Evolutionary conservation across 306 rosid species (phyloP).

Genomic region (Medicago ruthenica): DNA sequence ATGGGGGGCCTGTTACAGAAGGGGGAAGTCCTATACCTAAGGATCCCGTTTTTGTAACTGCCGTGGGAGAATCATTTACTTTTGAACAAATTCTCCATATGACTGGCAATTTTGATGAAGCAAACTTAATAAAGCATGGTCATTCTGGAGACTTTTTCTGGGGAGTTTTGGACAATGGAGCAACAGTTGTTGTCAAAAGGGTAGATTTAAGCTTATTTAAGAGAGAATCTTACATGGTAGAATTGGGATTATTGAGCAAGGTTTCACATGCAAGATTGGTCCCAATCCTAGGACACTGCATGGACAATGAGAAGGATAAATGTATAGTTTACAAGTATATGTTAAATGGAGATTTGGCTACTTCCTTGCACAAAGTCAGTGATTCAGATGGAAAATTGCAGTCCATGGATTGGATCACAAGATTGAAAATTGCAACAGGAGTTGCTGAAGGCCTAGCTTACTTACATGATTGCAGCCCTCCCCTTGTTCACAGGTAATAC

Average conservation of each 20-base stretch:
- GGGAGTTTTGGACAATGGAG: constrained; percentile 65
- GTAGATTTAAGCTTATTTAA: constrained; percentile 58
- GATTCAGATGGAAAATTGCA: constrained; percentile 54
- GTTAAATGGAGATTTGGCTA: constrained; percentile 86
- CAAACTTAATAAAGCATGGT: constrained; percentile 78
- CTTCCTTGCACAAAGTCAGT: constrained; percentile 65
- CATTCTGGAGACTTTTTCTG: constrained; percentile 85
- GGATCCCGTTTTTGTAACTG: constrained; percentile 48
- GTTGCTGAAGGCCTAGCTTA: constrained; percentile 86
- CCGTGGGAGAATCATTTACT: constrained; percentile 67
- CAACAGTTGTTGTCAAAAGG: constrained; percentile 74
- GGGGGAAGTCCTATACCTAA: constrained; percentile 60
- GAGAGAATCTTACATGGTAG: constrained; percentile 64
- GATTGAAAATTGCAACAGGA: constrained; percentile 90
- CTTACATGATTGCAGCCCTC: constrained; percentile 86
- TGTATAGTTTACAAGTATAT: constrained; percentile 80
- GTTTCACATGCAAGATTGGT: constrained; percentile 79
- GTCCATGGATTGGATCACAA: constrained; percentile 94
- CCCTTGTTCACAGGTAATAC: constrained; percentile 85
- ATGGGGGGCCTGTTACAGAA: constrained; percentile 59
- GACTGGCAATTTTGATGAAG: constrained; percentile 69
- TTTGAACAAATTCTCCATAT: constrained; percentile 68
- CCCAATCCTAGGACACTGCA: constrained; percentile 86
- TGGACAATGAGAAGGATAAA: constrained; percentile 80
- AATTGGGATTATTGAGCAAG: constrained; percentile 71